These are phyloP conservation scores for Trichophyton benhamiae DNA, from an alignment of 2,329 filamentous ascomycete genomes.

Conservation along the genomic window DNA sequence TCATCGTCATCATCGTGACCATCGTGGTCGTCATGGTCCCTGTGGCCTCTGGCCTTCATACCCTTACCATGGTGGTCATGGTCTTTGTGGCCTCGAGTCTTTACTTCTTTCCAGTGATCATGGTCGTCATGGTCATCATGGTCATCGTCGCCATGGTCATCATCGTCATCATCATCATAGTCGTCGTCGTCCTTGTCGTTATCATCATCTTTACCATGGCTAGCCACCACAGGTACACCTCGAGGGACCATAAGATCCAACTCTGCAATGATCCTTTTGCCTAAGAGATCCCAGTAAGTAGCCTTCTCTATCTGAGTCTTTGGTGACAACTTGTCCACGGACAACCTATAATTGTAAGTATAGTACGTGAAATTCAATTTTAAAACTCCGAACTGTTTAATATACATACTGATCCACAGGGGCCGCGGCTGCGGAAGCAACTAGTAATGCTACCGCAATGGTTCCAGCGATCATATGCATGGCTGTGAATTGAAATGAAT, in stretches of 20 bases:
- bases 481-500: background rate
- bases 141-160: background rate
- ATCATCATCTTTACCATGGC: background rate
- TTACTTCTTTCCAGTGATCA: background rate
- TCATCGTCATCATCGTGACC: background rate
- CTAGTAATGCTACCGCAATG: constrained; percentile 1
- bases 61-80: background rate
- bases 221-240: background rate
- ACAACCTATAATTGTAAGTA: background rate
- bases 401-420: background rate
- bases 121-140: background rate
- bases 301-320: background rate
- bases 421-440: background rate
- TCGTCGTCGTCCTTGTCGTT: background rate
- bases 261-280: background rate
- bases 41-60: background rate
- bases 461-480: background rate
- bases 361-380: too few relatives aligned
- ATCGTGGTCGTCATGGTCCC: background rate
- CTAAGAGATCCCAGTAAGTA: background rate
- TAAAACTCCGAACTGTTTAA: too few relatives aligned
- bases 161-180: background rate
- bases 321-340: background rate
- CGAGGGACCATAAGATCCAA: background rate
- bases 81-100: background rate